A percentile compares a stretch with the other conserved stretches of the same genome.
These are phyloP conservation scores for Sphaerosporella brunnea DNA, from an alignment of 495 filamentous ascomycete genomes.

Conservation along the genomic window DNA sequence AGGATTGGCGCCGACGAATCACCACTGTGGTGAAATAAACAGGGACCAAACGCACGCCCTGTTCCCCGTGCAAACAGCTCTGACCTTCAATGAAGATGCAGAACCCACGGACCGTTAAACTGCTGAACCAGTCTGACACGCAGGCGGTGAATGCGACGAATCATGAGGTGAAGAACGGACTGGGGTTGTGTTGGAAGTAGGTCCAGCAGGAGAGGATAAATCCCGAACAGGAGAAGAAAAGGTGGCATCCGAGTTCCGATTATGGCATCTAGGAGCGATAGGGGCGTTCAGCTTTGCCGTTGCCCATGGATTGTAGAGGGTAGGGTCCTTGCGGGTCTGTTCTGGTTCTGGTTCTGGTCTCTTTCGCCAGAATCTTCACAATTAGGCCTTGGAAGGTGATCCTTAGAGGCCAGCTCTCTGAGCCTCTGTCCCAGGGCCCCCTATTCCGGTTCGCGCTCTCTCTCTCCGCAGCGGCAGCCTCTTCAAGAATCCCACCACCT, in stretches of 20 bases:
- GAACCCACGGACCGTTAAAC: too few species aligned
- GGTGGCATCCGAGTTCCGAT: neutral
- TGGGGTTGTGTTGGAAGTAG: neutral
- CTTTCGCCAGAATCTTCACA: slow-evolving; percentile 42
- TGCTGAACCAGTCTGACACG: too few species aligned
- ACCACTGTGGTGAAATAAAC: too few species aligned
- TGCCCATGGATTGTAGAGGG: slow-evolving; percentile 40
- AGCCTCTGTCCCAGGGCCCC: slow-evolving; percentile 45
- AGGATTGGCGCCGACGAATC: too few species aligned
- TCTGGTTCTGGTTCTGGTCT: slow-evolving; percentile 22
- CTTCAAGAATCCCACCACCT: slow-evolving; percentile 48
- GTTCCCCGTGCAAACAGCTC: too few species aligned
- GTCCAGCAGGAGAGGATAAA: slow-evolving; percentile 8
- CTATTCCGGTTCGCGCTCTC: slow-evolving; percentile 40
- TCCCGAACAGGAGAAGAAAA: neutral
- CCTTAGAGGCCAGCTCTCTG: slow-evolving; percentile 51
- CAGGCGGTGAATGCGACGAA: too few species aligned
- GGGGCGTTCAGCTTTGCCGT: slow-evolving; percentile 41
- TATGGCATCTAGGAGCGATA: slow-evolving; percentile 8
- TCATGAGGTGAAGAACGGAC: neutral
- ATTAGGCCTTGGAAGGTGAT: slow-evolving; percentile 51
- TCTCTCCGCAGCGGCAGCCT: slow-evolving; percentile 55
- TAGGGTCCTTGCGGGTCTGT: slow-evolving; percentile 16
- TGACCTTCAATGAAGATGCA: too few species aligned
- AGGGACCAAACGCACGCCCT: too few species aligned